Conservation (phyloP, 345 rosid species). For the Cardamine resedifolia region DNA sequence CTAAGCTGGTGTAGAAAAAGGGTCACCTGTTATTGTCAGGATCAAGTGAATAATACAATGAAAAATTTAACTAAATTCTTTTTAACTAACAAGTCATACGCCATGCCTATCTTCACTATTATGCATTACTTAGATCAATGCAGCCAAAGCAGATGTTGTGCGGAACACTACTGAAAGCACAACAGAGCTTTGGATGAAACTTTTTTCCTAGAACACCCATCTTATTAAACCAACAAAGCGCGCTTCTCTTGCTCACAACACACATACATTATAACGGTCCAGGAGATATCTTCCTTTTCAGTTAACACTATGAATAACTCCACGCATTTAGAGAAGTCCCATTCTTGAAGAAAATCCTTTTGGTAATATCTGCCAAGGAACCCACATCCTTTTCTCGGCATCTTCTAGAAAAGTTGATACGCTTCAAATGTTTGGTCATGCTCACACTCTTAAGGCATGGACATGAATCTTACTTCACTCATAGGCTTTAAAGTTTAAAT, state of each 20-base stretch:
- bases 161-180: background rate
- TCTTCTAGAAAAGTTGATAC: no score
- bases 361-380: background rate
- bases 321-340: background rate
- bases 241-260: background rate
- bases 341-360: background rate
- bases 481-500: no score
- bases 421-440: background rate
- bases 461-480: no score
- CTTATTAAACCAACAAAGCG: background rate
- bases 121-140: background rate
- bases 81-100: background rate
- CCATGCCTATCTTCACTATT: background rate
- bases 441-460: background rate
- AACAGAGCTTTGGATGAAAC: background rate
- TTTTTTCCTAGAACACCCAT: background rate
- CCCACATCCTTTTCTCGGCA: background rate
- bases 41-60: no score
- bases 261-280: background rate
- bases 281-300: background rate
- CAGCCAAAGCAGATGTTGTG: background rate
- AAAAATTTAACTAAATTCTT: no score
- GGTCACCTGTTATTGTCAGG: background rate
- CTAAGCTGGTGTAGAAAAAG: background rate
- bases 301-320: background rate